Base-by-base conservation (phyloP, 495 filamentous ascomycete species). In the Mytilinidion resinicola region DNA sequence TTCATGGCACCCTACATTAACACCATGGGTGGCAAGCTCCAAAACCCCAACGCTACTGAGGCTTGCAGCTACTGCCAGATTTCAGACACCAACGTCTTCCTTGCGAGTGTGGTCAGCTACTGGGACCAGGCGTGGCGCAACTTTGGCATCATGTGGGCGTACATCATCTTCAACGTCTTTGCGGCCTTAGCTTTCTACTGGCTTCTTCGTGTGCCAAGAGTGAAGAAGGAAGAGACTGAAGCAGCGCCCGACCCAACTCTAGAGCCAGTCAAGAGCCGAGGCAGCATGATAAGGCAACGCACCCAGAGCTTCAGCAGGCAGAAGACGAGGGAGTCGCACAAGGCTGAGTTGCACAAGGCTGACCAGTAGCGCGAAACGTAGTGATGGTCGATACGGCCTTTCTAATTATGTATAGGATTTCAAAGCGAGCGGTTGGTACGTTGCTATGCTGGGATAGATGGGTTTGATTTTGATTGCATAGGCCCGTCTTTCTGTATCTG, bases 101-200 rank as follows among this genome's bases (percentile, higher is more conserved):
- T 76, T 25, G 21, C 46, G 20, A 39, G 30, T 30, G 67, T 76
- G 2, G 65, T 59, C 30, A 44, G 49, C 17, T 36, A 56, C 20
- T 76, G 73, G 56, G 64, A 39, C 39, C 38, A 74, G n/a, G 60
- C 44, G 19, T 76, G 73, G 73, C 56, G 73, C 44, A 69, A 74
- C 51, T 75, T 74, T 55, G 73, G 73, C 10, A 65, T 85, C 51
- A 74, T 83, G 71, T 82, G 77, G 67, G 72, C 60, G 48, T 76
- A 65, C 47, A 70, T 76, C 46, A 49, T 67, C n/a, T 70, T 76
- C 57, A 76, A 76, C 51, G 59, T 70, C 19, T 61, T 57, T 35
- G 72, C 34, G 1, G 73, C 73, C 0, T 35, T 73, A 20, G 53
- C 60, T 11, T 49, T 76, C 4, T 76, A 76, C 61, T 76, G 72